These are phyloP conservation scores for Barbarea vulgaris DNA, from an alignment of 345 rosid genomes.

Conservation along the genomic window DNA sequence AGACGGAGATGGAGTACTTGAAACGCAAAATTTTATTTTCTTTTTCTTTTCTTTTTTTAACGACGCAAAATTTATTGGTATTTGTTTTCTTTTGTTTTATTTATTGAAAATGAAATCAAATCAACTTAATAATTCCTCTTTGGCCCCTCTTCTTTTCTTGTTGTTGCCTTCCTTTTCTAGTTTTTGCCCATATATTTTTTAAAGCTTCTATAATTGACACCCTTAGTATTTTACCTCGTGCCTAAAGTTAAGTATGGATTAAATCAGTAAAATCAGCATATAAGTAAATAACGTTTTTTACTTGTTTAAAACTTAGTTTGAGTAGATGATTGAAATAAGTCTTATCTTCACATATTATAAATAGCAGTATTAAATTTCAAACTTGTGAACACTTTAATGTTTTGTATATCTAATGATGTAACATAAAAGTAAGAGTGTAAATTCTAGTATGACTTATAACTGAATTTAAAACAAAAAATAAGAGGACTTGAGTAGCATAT, in stretches of 20 bases:
- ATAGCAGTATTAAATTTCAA: not conserved
- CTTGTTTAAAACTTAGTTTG: not conserved
- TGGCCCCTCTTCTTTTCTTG: not conserved
- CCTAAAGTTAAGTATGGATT: not conserved
- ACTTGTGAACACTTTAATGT: not conserved
- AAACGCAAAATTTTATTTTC: constrained; percentile 21
- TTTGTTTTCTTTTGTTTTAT: not conserved
- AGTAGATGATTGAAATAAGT: not conserved
- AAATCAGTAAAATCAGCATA: not conserved
- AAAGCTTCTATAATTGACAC: constrained; percentile 2
- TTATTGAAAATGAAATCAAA: not conserved
- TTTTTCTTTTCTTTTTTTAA: not conserved
- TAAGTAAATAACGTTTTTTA: not conserved
- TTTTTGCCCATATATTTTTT: not conserved
- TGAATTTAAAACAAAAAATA: not conserved
- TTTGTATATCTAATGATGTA: not conserved
- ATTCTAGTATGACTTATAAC: not conserved
- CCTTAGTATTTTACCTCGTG: not conserved
- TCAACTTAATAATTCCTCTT: not conserved
- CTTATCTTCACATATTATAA: not conserved
- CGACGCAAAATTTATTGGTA: constrained; percentile 3
- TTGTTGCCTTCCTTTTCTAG: not conserved
- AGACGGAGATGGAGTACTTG: constrained; percentile 43
- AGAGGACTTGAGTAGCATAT: constrained; percentile 5
- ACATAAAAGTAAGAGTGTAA: not conserved